phyloP scores from a whole-genome alignment of 192 early-diverging fungal species.

The Coemansia guatemalensis region DNA sequence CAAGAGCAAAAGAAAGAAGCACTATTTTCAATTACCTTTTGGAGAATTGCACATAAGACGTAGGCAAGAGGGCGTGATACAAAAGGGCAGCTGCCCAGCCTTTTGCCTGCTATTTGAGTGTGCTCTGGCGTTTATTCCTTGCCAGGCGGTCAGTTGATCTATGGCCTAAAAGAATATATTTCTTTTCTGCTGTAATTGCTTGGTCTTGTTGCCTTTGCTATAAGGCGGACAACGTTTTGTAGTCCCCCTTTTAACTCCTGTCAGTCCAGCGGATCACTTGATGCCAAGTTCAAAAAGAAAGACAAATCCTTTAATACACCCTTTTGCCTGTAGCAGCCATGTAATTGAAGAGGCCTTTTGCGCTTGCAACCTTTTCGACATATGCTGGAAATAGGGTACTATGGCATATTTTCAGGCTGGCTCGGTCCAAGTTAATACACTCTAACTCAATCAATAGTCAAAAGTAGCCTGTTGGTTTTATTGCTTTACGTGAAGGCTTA shows the following conservation, averaged over 20 bases:
- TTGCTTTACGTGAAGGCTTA: no score
- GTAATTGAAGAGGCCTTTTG: background rate
- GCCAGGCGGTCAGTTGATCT: background rate
- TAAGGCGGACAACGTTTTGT: background rate
- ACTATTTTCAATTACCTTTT: background rate
- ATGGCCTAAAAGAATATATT: background rate
- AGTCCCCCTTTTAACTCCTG: background rate
- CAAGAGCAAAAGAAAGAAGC: background rate
- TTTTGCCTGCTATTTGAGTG: background rate
- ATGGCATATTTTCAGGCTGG: background rate
- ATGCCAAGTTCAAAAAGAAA: background rate
- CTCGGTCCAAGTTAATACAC: background rate
- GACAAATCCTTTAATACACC: background rate
- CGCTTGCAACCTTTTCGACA: background rate
- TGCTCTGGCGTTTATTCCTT: background rate
- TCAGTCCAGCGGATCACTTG: background rate
- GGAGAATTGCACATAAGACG: background rate
- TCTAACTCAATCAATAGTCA: background rate
- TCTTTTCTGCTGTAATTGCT: background rate
- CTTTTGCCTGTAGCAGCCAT: background rate
- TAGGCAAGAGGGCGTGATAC: background rate
- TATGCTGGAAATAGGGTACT: background rate
- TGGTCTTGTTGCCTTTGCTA: background rate
- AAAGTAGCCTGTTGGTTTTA: background rate
- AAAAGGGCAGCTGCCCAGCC: background rate